These are phyloP conservation scores for Talaromyces albobiverticillius DNA, from an alignment of 2,329 filamentous ascomycete species.

Conservation along the genomic window DNA sequence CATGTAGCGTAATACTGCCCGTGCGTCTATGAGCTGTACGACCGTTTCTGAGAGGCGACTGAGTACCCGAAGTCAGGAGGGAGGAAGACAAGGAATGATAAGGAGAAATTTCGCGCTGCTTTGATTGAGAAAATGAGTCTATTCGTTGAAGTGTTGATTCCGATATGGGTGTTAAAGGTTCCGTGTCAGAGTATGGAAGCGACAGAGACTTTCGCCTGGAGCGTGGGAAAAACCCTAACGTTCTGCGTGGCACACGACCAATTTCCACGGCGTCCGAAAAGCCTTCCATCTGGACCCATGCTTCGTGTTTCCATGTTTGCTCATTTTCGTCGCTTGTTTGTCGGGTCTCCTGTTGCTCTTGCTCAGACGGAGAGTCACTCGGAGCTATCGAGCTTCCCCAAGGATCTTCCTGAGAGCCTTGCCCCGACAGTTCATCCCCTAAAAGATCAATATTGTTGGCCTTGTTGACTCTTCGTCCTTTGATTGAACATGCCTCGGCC, in stretches of 20 bases:
- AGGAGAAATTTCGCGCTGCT: conserved; percentile 16
- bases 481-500: conserved; percentile 83
- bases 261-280: conserved; percentile 74
- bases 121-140: conserved; percentile 21
- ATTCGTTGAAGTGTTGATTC: conserved; percentile 22
- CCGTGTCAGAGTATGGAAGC: conserved; percentile 58
- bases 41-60: conserved; percentile 17
- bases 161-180: conserved; percentile 37
- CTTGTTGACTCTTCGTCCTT: conserved; percentile 59
- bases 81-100: conserved; percentile 2
- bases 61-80: conserved; percentile 1
- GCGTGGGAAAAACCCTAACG: conserved; percentile 88
- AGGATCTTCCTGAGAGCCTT: conserved; percentile 28
- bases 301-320: conserved; percentile 77
- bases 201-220: conserved; percentile 75
- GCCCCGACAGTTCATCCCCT: conserved; percentile 17
- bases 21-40: conserved; percentile 38
- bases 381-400: conserved; percentile 35
- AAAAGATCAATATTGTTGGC: conserved; percentile 26
- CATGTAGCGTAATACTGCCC: conserved; percentile 63
- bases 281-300: conserved; percentile 80
- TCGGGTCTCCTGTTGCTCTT: background rate
- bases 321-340: conserved; percentile 53
- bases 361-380: conserved; percentile 9
- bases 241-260: conserved; percentile 73